A percentile compares a stretch with the other conserved stretches of the same genome.
These are phyloP conservation scores for Flaveria linearis DNA, from an alignment of 129 eudicot species.

Conservation along the genomic window DNA sequence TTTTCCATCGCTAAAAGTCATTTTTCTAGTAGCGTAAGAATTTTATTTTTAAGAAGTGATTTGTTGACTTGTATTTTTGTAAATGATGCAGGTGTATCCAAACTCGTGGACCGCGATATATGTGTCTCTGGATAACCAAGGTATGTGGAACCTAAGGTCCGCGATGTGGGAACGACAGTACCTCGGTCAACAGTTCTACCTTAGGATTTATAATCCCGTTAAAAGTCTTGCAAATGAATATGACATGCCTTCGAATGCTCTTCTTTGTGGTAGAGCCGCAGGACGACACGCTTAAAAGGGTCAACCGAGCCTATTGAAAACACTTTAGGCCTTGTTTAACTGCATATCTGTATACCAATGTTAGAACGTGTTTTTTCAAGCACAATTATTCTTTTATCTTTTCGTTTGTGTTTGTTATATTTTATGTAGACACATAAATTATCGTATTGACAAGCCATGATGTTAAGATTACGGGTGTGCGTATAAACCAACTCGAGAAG, in stretches of 20 bases:
- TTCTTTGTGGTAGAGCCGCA: slow-evolving; percentile 79
- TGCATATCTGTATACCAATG: slow-evolving; percentile 16
- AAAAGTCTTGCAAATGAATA: slow-evolving; percentile 69
- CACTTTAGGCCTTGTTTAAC: slow-evolving; percentile 7
- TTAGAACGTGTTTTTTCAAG: slow-evolving; percentile 13
- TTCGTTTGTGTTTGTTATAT: not conserved
- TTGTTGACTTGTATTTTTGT: too few relatives aligned
- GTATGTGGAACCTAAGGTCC: slow-evolving; percentile 97
- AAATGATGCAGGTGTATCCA: slow-evolving; percentile 72
- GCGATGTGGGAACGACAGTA: slow-evolving; percentile 90
- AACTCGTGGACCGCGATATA: slow-evolving; percentile 76
- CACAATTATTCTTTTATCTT: slow-evolving; percentile 21
- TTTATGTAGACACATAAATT: not conserved
- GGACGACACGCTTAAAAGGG: slow-evolving; percentile 53
- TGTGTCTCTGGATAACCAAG: slow-evolving; percentile 93
- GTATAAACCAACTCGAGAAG: not conserved
- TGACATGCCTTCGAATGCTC: slow-evolving; percentile 68
- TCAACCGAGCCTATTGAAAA: slow-evolving; percentile 34
- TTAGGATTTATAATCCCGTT: slow-evolving; percentile 63
- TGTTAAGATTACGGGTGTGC: not conserved
- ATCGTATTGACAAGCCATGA: not conserved
- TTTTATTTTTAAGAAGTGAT: not conserved
- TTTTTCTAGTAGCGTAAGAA: not conserved
- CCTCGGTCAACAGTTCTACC: slow-evolving; percentile 91
- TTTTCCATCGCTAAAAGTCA: too few relatives aligned